Base-by-base conservation (phyloP, 345 rosid genomes). In the Turritis glabra region DNA sequence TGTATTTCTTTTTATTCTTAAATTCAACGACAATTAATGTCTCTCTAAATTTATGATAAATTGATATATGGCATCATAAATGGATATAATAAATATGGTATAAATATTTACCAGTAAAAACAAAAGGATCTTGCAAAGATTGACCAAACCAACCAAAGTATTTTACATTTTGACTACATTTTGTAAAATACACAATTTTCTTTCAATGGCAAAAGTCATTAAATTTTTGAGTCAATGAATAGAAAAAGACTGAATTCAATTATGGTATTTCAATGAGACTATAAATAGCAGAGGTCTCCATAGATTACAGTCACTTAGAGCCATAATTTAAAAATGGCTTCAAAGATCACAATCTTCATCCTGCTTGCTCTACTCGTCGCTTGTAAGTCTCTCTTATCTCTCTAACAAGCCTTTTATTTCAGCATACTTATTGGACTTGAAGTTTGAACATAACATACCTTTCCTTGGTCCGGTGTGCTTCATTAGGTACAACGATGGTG, bases 241-340 rank as follows among this genome's bases (percentile, higher is more conserved):
- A 13, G 2, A 26, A 30, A 41, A 33, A 58, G 17, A 46, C 46
- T 44, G 13, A 18, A 58, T 57, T 58, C 8, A 64, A 17, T 30
- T 54, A 18, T 7, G 8, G 19, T 14, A 9, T 35, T n/a, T 74
- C 15, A 17, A 47, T 22, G 30, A 46, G 27, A 64, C 21, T 46
- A 65, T 23, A 73, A 23, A 67, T 54, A 66, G 40, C 30, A 46
- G 13, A 66, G 2, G 11, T 50, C 2, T 37, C 2, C 58, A 26
- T 65, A 35, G 9, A 13, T 6, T 47, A 55, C 19, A n/a, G n/a
- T n/a, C n/a, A n/a, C n/a, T n/a, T n/a, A n/a, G n/a, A 44, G 8
- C 12, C 30, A 58, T 64, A 44, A n/a, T 2, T 3, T 46, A 47
- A n/a, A 67, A 48, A 75, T 75, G 79, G 62, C 78, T 14, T 47